Conservation (phyloP, 257 asterid species). For the Leonotis leonurus region DNA sequence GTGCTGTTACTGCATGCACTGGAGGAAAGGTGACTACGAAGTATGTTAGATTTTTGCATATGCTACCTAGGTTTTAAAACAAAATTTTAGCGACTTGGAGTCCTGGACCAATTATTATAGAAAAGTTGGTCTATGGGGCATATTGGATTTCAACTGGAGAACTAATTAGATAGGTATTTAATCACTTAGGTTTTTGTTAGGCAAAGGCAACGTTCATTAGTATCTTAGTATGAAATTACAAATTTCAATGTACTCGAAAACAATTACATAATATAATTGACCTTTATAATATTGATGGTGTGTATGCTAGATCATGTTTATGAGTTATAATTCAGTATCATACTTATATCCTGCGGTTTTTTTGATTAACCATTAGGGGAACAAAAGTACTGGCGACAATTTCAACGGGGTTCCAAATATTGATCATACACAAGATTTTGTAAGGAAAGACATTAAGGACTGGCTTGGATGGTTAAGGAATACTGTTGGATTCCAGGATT, state of each 20-base stretch:
- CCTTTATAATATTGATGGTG: background rate
- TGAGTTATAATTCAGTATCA: background rate
- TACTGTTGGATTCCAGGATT: conserved; percentile 83
- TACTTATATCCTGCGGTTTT: conserved; percentile 6
- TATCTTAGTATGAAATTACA: too few species aligned
- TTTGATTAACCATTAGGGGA: conserved; percentile 62
- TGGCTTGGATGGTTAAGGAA: conserved; percentile 76
- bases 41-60: background rate
- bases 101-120: background rate
- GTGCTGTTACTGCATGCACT: conserved; percentile 80
- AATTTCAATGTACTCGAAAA: too few species aligned
- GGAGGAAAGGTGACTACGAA: conserved; percentile 71
- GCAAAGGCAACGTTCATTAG: too few species aligned
- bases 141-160: background rate
- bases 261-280: background rate
- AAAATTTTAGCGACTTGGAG: background rate
- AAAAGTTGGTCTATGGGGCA: background rate
- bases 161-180: too few species aligned
- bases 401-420: conserved; percentile 83
- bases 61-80: background rate
- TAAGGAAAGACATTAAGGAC: conserved; percentile 62
- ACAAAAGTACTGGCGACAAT: conserved; percentile 83
- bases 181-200: too few species aligned
- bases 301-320: background rate
- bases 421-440: conserved; percentile 79